phyloP scores from a whole-genome alignment of 371 early-diverging fungal genomes.

The Mortierella polycephala region DNA sequence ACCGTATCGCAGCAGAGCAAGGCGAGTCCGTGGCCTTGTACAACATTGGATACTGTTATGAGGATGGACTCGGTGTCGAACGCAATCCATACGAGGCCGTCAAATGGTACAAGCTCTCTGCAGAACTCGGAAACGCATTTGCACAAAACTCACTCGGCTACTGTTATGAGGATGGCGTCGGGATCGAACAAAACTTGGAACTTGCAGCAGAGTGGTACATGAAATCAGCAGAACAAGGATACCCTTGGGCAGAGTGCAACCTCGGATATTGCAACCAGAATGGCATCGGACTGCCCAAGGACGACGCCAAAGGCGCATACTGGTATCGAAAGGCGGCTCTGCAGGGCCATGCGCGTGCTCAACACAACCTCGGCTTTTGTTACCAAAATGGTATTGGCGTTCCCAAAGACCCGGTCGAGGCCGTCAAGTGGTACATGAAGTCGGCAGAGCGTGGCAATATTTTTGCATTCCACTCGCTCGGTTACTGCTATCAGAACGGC shows the following conservation, averaged over 20 bases:
- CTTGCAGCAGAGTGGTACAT: constrained; percentile 80
- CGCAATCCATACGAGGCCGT: constrained; percentile 74
- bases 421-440: constrained; percentile 74
- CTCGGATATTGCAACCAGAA: constrained; percentile 81
- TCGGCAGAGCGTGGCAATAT: constrained; percentile 81
- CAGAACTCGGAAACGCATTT: constrained; percentile 72
- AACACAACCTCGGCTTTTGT: constrained; percentile 84
- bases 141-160: constrained; percentile 86
- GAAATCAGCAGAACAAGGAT: constrained; percentile 77
- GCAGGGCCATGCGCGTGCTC: constrained; percentile 66
- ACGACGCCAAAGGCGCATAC: constrained; percentile 65
- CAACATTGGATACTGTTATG: constrained; percentile 80
- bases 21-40: constrained; percentile 78
- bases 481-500: constrained; percentile 87
- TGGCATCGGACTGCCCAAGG: constrained; percentile 75
- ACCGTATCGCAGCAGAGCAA: constrained; percentile 75
- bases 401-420: constrained; percentile 61
- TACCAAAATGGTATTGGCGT: constrained; percentile 87
- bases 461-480: constrained; percentile 83
- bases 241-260: constrained; percentile 83
- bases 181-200: constrained; percentile 68
- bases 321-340: constrained; percentile 79
- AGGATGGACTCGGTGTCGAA: constrained; percentile 82
- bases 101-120: constrained; percentile 75
- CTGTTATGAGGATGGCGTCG: constrained; percentile 87